Evolutionary conservation across 2,329 filamentous ascomycete genomes (phyloP), one percentile per base, ranked within the genome.

Genomic region (Teratosphaeria epicoccoides): DNA sequence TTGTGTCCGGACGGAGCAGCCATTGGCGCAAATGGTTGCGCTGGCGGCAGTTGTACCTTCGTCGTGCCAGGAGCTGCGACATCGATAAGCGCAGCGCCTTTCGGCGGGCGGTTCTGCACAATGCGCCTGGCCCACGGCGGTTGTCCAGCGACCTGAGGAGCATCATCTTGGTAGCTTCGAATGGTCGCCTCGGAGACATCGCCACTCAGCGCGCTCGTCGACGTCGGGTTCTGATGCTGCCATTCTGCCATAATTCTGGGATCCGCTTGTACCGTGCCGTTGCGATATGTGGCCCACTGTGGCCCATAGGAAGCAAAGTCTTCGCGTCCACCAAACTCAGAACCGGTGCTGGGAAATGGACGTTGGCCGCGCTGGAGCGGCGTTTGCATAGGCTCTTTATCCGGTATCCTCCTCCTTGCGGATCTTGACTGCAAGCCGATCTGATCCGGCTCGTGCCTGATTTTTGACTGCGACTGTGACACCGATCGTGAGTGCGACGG

Each of bases 41-140:
- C n/a, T 40, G 33, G n/a, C n/a, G 14, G 33, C 5, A 17, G 14
- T 17, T 40, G 33, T 40, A 17, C 14, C 20, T 17, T 40, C 1
- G 33, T 40, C n/a, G 33, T 40, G n/a, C 20, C 33, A 20, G 14
- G 5, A 7, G 14, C n/a, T 4, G 33, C 20, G 43, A 51, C 52
- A 23, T 56, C 50, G 20, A 58, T 46, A 2, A 58, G 52, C 6
- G 23, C 47, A n/a, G 46, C 51, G 2, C 43, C 37, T 14, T 6
- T 20, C n/a, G 52, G 40, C 2, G 50, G 12, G 7, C 14, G 10
- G 9, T 25, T 17, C 22, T 37, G 46, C 6, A 57, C 55, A 17
- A 56, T 25, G 4, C 37, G 46, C 7, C 53, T 48, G 20, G 52
- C 53, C 57, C 57, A 57, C 7, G 49, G 26, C 47, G 50, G 47